Evolutionary conservation across 352 stramenopile species (phyloP), one percentile per base, ranked within the genome.

Genomic region (Blastocystis sp.): DNA sequence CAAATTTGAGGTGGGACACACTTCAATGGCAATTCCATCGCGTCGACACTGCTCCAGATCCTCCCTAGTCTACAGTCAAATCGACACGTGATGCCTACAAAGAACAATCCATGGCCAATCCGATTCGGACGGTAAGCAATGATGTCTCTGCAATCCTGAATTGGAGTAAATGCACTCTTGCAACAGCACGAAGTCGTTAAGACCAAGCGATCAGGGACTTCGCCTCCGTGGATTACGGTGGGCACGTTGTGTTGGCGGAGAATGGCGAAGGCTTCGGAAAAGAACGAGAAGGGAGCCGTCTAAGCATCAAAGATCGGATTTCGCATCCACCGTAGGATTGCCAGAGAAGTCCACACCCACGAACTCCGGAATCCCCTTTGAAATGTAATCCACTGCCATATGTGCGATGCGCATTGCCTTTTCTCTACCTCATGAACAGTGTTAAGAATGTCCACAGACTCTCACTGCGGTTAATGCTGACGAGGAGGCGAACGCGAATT

Each of bases 401-500:
- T 81, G 17, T 64, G 59, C 71, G 2, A 38, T 64, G 5, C 71
- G 43, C 38, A 81, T 10, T 11, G 71, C 71, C 40, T 81, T 81
- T 0, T 81, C 71, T 65, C 71, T 81, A 67, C 2, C 19, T 21
- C 28, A 48, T 43, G 43, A 53, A 3, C 10, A 45, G n/a, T 0
- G 9, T 21, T 62, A 1, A 11, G 0, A 40, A 38, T 2, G 17
- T 9, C 43, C 60, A 81, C 71, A 34, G 38, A 38, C 40, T 62
- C 23, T 81, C 71, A 64, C 71, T 81, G 9, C 71, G 71, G 48
- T 81, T 81, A 38, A 81, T 81, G 45, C 71, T 81, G 21, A 81
- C 21, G 1, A 81, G 17, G 21, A 81, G 52, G 38, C 71, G 71
- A 66, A 65, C 48, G 11, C 64, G 34, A 40, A 81, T 81, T 66